These are phyloP conservation scores for Tephrocybe sp. DNA, from an alignment of 768 basidiomycete genomes.

Conservation along the genomic window DNA sequence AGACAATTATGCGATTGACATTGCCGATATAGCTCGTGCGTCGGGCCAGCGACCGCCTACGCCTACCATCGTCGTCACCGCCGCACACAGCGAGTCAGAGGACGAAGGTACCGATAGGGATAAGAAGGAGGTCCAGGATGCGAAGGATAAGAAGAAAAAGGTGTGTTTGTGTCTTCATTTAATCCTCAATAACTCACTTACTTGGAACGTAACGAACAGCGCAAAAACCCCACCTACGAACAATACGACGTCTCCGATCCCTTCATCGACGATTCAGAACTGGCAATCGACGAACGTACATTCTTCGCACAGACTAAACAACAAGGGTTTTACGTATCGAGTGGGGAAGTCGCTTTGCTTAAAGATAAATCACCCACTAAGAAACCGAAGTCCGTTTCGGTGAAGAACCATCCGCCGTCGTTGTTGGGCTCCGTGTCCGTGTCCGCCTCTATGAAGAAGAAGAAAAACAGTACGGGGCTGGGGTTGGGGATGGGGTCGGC, in stretches of 20 bases:
- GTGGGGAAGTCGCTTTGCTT: conserved; percentile 82
- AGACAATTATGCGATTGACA: conserved; percentile 62
- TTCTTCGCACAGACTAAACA: conserved; percentile 91
- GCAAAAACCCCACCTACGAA: conserved; percentile 56
- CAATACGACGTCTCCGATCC: conserved; percentile 92
- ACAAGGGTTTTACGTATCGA: conserved; percentile 89
- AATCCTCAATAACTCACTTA: conserved; percentile 1
- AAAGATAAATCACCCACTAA: conserved; percentile 78
- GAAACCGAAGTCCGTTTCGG: conserved; percentile 61
- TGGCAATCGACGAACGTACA: conserved; percentile 86
- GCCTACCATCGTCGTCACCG: conserved; percentile 31
- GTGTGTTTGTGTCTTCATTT: conserved; percentile 11
- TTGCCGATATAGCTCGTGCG: conserved; percentile 45
- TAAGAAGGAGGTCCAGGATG: conserved; percentile 24
- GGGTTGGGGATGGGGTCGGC: too few relatives aligned
- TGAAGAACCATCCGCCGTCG: neutral
- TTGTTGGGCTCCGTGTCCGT: neutral
- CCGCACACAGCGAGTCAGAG: conserved; percentile 42
- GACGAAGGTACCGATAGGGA: conserved; percentile 27
- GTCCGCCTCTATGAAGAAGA: too few relatives aligned
- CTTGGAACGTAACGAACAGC: conserved; percentile 27
- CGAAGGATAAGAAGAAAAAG: conserved; percentile 34
- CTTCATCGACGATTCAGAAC: conserved; percentile 97
- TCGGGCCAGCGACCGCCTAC: conserved; percentile 50
- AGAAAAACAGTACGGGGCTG: too few relatives aligned